Conservation (phyloP, 164 flowering plant genomes). For the Vitis labrusca region DNA sequence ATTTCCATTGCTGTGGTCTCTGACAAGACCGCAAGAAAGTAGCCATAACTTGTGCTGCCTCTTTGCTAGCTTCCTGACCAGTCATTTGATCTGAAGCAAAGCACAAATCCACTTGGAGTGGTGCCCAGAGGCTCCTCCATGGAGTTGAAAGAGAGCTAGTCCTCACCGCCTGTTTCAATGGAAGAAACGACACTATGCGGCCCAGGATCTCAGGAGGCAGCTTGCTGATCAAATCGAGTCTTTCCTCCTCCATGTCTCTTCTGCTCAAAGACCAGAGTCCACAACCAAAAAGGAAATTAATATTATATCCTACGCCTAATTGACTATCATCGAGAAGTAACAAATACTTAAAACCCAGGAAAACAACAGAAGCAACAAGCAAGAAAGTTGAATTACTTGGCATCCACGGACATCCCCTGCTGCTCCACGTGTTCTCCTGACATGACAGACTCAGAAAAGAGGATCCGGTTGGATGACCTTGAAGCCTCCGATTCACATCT, state of each 20-base stretch:
- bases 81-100: not conserved
- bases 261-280: not conserved
- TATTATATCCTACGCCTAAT: too few relatives aligned
- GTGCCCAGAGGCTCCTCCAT: slow-evolving; percentile 3
- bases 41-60: not conserved
- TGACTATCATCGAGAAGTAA: too few relatives aligned
- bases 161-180: slow-evolving; percentile 1
- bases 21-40: not conserved
- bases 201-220: not conserved
- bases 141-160: not conserved
- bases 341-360: too few relatives aligned
- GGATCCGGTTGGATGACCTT: too few relatives aligned
- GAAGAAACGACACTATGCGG: slow-evolving; percentile 2
- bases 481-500: too few relatives aligned
- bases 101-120: not conserved
- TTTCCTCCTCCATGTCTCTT: slow-evolving; percentile 1
- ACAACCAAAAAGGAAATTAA: too few relatives aligned
- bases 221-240: slow-evolving; percentile 1
- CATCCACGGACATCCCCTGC: too few relatives aligned
- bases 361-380: too few relatives aligned
- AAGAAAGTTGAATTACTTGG: too few relatives aligned
- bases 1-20: not conserved
- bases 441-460: too few relatives aligned
- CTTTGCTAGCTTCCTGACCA: not conserved
- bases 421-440: too few relatives aligned